Evolutionary conservation across 1,139 yeast genomes (phyloP).

Genomic region (Saccharomyces uvarum): DNA sequence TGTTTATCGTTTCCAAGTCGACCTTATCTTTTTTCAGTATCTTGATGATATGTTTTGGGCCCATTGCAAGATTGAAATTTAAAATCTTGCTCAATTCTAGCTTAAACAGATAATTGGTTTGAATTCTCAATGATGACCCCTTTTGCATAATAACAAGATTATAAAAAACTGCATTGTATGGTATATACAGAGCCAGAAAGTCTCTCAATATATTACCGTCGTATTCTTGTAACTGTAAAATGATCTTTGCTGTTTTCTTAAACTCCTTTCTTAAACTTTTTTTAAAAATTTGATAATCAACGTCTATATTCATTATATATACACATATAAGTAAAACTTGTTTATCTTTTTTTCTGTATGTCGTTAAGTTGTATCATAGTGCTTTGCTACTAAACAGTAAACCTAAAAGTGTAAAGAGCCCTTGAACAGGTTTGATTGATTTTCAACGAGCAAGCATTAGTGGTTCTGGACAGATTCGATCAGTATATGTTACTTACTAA

Average conservation of each 20-base stretch:
- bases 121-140: background rate
- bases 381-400: background rate
- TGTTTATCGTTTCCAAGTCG: background rate
- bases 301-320: background rate
- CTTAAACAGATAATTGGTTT: conserved; percentile 7
- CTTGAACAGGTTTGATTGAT: background rate
- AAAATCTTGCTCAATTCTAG: conserved; percentile 11
- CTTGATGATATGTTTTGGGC: conserved; percentile 16
- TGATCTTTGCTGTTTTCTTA: background rate
- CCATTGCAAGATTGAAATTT: conserved; percentile 15
- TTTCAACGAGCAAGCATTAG: background rate
- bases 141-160: background rate
- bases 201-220: background rate
- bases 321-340: background rate
- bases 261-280: background rate
- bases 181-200: background rate
- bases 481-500: background rate
- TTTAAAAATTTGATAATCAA: background rate
- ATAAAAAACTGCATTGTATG: background rate
- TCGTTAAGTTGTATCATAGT: background rate
- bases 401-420: background rate
- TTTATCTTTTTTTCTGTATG: background rate
- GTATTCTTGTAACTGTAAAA: background rate
- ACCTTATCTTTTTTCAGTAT: conserved; percentile 5
- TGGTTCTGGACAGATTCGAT: background rate